Percentiles rank a stretch among this genome's conserved stretches.
These are phyloP conservation scores for Aspergillus spinulosporus DNA, from an alignment of 2,329 filamentous ascomycete genomes.

Conservation along the genomic window DNA sequence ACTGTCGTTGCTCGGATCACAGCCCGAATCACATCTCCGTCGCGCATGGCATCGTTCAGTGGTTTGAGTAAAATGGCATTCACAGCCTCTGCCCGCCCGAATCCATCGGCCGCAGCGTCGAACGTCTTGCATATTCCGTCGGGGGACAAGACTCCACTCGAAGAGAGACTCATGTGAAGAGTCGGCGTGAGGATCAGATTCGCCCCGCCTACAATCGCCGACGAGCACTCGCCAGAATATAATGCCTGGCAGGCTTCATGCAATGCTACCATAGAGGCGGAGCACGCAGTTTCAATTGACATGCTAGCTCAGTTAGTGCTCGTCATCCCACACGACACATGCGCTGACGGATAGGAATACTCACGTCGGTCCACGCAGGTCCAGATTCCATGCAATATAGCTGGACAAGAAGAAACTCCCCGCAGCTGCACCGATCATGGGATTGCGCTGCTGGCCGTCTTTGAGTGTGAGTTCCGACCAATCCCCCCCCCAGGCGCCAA, in stretches of 20 bases:
- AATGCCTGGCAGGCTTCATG: conserved; percentile 31
- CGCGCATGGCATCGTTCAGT: conserved; percentile 47
- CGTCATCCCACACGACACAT: neutral
- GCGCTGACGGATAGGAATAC: neutral
- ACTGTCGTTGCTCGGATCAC: conserved; percentile 13
- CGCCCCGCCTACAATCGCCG: conserved; percentile 38
- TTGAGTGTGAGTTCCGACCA: conserved; percentile 18
- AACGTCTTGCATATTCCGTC: conserved; percentile 51
- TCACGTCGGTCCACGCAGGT: conserved; percentile 3
- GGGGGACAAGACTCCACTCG: conserved; percentile 38
- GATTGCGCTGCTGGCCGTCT: conserved; percentile 12
- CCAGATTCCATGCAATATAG: neutral
- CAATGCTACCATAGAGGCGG: conserved; percentile 40
- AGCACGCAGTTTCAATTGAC: conserved; percentile 44
- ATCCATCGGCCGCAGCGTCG: conserved; percentile 51
- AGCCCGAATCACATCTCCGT: conserved; percentile 33
- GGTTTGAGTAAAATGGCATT: conserved; percentile 50
- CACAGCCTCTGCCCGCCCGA: conserved; percentile 53
- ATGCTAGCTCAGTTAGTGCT: conserved; percentile 20
- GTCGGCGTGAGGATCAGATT: conserved; percentile 27
- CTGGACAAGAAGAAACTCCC: conserved; percentile 3
- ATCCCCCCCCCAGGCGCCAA: conserved; percentile 23
- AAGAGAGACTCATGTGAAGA: conserved; percentile 22
- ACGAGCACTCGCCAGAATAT: conserved; percentile 23
- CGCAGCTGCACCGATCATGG: neutral